phyloP scores from a whole-genome alignment of 805 yeast genomes.

The Cyberlindnera nakhonratchasimensis region DNA sequence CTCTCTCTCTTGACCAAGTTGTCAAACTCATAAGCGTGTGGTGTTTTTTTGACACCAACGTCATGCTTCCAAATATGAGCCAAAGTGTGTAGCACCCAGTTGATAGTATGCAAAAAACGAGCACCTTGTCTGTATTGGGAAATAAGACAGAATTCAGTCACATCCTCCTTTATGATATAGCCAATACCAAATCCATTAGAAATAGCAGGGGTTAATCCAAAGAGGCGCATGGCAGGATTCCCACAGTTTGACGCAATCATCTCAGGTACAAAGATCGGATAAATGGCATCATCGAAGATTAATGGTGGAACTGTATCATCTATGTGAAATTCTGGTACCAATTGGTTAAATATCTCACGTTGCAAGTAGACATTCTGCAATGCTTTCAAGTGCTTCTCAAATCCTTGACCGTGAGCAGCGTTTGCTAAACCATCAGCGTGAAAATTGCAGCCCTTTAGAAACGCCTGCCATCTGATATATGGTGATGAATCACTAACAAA shows the following conservation, averaged over 20 bases:
- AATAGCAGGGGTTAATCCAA: conserved; percentile 87
- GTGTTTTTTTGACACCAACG: conserved; percentile 21
- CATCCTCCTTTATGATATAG: conserved; percentile 79
- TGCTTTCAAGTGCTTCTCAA: conserved; percentile 69
- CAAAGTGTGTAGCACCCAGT: conserved; percentile 64
- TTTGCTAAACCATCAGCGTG: conserved; percentile 47
- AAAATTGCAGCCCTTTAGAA: conserved; percentile 46
- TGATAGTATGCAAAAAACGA: conserved; percentile 70
- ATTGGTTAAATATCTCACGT: conserved; percentile 40
- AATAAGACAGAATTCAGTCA: conserved; percentile 75
- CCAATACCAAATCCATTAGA: conserved; percentile 93
- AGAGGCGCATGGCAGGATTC: conserved; percentile 78
- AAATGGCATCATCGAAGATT: conserved; percentile 40
- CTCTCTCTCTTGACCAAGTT: conserved; percentile 25
- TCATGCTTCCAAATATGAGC: conserved; percentile 38
- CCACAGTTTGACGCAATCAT: conserved; percentile 77
- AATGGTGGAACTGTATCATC: conserved; percentile 37
- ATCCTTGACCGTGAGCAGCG: conserved; percentile 63
- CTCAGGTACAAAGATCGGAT: conserved; percentile 39
- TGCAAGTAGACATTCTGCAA: conserved; percentile 53
- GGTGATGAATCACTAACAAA: conserved; percentile 56
- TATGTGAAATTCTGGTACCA: conserved; percentile 42
- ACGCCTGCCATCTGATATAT: conserved; percentile 44
- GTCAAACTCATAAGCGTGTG: conserved; percentile 35
- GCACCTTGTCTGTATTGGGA: conserved; percentile 86